Base-by-base conservation (phyloP, 345 rosid genomes). In the Theobroma cacao region DNA sequence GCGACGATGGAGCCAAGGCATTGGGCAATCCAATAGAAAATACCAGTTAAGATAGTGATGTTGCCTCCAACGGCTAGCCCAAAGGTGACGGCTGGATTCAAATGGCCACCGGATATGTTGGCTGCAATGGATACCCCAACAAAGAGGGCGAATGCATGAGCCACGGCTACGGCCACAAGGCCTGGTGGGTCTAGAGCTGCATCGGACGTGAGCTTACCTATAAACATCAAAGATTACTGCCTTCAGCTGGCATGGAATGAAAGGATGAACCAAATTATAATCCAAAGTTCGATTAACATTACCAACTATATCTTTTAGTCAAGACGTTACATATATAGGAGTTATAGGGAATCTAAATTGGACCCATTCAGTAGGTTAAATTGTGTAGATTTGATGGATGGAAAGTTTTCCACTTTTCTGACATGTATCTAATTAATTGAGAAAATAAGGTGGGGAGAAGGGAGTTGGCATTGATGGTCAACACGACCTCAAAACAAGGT, bases 21-120 rank as follows among this genome's bases (percentile, higher is more conserved):
- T 36, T 93, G 98, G 76, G 98, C 93, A 53, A 95, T 81, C 97
- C 96, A 91, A 26, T 95, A 93, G 82, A 95, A 87, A 83, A 95
- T 36, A 84, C 96, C 93, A 4, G 94, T 89, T 38, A 93, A 84
- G 77, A 93, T 34, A 41, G 93, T 89, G 80, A 93, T 93, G 87
- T 95, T 84, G 74, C 98, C 98, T 1, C 98, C 97, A 15, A 93
- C 24, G 18, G 97, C 97, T 83, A 95, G 79, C 20, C 98, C 98
- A 0, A 93, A 85, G 40, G 98, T 95, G 85, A 93, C 97, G 10
- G 98, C 98, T 0, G 98, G 98, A 74, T 95, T 95, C 33, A 93
- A 77, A 72, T 93, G 98, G 20, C 98, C 98, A 13, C 98, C 98
- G 0, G 97, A 95, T 79, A 91, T 93, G 87, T 95, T 93, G 65